These are phyloP conservation scores for Abrus pulchellus DNA, from an alignment of 306 rosid species.

Conservation along the genomic window DNA sequence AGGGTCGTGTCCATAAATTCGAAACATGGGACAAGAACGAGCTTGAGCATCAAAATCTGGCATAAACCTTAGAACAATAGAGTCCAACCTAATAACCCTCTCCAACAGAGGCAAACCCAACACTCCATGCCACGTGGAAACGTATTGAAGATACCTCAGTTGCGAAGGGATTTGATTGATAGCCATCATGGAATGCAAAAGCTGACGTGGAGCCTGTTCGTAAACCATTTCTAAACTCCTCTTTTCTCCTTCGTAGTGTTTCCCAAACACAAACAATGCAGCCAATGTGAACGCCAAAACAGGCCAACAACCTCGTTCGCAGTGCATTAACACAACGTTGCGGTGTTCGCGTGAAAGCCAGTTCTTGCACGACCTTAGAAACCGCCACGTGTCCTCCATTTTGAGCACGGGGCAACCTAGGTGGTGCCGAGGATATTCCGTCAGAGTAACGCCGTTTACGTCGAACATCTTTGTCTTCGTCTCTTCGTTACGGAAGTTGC, in stretches of 20 bases:
- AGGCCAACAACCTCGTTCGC: slow-evolving; percentile 78
- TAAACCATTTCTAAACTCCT: slow-evolving; percentile 78
- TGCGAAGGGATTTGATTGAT: slow-evolving; percentile 80
- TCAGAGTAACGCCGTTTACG: slow-evolving; percentile 57
- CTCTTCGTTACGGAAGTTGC: slow-evolving; percentile 67
- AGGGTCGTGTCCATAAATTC: slow-evolving; percentile 75
- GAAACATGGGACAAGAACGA: slow-evolving; percentile 70
- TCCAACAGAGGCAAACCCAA: slow-evolving; percentile 72
- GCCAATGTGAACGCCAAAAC: slow-evolving; percentile 79
- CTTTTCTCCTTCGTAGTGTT: slow-evolving; percentile 68
- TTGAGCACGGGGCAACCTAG: slow-evolving; percentile 71
- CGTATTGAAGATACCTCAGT: slow-evolving; percentile 71
- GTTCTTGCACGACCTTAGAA: slow-evolving; percentile 68
- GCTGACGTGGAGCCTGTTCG: slow-evolving; percentile 72
- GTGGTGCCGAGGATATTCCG: slow-evolving; percentile 75
- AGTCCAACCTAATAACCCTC: slow-evolving; percentile 72
- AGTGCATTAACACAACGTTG: slow-evolving; percentile 74
- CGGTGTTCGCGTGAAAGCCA: slow-evolving; percentile 71
- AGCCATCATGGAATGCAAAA: slow-evolving; percentile 65
- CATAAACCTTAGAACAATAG: slow-evolving; percentile 67
- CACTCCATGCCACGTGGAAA: slow-evolving; percentile 69
- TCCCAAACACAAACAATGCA: slow-evolving; percentile 67
- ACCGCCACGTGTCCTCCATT: slow-evolving; percentile 71
- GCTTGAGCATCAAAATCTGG: slow-evolving; percentile 67
- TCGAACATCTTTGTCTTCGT: slow-evolving; percentile 51